Conservation (phyloP, 139 green algal species). For the Chlamydomonas applanata region DNA sequence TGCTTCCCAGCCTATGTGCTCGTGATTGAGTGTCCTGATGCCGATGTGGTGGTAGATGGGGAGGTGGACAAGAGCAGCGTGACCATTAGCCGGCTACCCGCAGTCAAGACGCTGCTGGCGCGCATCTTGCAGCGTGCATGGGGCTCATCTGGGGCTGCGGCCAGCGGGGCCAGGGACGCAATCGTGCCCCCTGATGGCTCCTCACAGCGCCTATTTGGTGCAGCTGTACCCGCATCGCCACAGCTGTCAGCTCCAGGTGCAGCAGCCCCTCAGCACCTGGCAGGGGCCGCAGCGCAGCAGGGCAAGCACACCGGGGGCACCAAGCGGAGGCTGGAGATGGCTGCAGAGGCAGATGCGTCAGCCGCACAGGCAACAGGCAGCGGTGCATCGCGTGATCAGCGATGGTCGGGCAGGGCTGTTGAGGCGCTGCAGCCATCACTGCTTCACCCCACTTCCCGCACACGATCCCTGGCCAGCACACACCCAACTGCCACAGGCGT, state of each 20-base stretch:
- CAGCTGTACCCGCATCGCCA: too few species aligned
- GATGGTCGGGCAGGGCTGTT: neutral
- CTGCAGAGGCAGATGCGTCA: neutral
- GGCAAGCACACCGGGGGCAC: neutral
- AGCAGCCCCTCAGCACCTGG: too few species aligned
- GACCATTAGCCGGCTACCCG: too few species aligned
- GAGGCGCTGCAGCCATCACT: neutral
- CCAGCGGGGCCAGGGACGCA: too few species aligned
- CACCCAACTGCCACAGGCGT: too few species aligned
- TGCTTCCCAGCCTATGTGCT: neutral
- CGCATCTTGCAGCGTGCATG: too few species aligned
- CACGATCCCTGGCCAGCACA: neutral
- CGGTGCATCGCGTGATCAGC: neutral
- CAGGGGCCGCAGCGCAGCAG: too few species aligned
- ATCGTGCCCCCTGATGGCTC: too few species aligned
- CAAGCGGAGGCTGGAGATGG: neutral
- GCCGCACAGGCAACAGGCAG: neutral
- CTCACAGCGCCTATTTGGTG: too few species aligned
- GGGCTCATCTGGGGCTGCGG: too few species aligned
- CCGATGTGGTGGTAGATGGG: neutral
- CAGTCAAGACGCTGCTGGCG: too few species aligned
- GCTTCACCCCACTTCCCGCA: slow-evolving; percentile 1
- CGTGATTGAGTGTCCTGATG: neutral
- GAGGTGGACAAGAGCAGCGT: neutral
- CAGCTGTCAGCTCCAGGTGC: too few species aligned